These are phyloP conservation scores for Ophiosphaerella narmari DNA, from an alignment of 2,329 filamentous ascomycete species.

Conservation along the genomic window DNA sequence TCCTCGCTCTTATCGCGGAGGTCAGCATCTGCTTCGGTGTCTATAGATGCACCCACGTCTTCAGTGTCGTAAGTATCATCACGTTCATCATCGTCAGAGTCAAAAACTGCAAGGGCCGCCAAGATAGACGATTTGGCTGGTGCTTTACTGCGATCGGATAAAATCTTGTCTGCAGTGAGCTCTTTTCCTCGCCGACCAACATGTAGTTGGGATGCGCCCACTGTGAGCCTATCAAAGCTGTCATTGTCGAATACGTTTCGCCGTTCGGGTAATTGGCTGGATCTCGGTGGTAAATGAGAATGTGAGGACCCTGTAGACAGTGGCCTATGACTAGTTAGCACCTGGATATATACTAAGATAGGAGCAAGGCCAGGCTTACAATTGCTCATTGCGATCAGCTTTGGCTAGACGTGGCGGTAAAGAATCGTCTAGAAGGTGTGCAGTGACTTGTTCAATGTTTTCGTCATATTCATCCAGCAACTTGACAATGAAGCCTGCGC, in stretches of 20 bases:
- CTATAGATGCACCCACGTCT: conserved; percentile 88
- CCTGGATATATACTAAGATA: not conserved
- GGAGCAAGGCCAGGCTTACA: conserved; percentile 49
- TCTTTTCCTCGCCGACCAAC: conserved; percentile 72
- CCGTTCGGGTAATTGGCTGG: conserved; percentile 64
- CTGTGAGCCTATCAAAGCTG: conserved; percentile 71
- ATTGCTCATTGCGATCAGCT: conserved; percentile 66
- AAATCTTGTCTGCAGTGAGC: conserved; percentile 72
- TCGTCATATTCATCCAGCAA: conserved; percentile 80
- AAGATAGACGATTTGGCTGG: conserved; percentile 85
- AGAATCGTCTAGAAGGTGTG: conserved; percentile 78
- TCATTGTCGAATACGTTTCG: conserved; percentile 78
- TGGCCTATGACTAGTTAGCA: conserved; percentile 26
- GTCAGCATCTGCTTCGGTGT: conserved; percentile 65
- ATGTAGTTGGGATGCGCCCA: conserved; percentile 71
- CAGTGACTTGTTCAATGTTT: conserved; percentile 77
- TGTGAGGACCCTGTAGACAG: conserved; percentile 13
- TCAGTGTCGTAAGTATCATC: conserved; percentile 95
- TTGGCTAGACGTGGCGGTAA: conserved; percentile 70
- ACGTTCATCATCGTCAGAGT: conserved; percentile 92
- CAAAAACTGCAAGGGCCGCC: conserved; percentile 84
- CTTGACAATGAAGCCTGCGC: conserved; percentile 78
- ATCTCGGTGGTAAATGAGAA: conserved; percentile 59
- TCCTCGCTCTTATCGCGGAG: conserved; percentile 67
- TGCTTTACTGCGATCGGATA: conserved; percentile 66